Conservation (phyloP, 345 rosid species). For the Hypericum perforatum region DNA sequence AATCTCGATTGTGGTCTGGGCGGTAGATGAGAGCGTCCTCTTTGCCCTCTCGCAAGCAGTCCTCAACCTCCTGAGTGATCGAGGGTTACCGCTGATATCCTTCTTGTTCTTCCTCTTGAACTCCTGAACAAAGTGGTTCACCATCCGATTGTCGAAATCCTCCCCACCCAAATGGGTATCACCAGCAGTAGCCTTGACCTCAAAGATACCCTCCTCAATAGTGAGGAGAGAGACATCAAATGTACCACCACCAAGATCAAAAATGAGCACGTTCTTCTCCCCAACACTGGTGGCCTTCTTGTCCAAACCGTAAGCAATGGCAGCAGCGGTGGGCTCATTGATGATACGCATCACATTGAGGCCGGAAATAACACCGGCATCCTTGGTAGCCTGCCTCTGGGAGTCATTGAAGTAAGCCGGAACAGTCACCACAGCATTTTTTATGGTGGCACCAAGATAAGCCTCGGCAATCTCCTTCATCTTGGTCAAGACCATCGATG, state of each 20-base stretch:
- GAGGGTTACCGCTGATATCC: conserved; percentile 26
- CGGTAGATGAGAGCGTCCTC: conserved; percentile 42
- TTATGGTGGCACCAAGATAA: conserved; percentile 13
- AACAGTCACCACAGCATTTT: conserved; percentile 24
- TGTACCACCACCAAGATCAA: conserved; percentile 25
- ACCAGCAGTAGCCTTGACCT: conserved; percentile 23
- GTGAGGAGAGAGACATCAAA: conserved; percentile 22
- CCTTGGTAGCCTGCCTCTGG: conserved; percentile 25
- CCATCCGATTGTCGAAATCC: conserved; percentile 28
- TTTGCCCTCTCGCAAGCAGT: conserved; percentile 43
- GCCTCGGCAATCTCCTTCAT: conserved; percentile 30
- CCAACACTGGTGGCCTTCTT: conserved; percentile 27
- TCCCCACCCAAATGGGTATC: conserved; percentile 27
- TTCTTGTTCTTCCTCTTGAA: conserved; percentile 37
- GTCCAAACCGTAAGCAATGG: conserved; percentile 27
- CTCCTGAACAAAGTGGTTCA: conserved; percentile 39
- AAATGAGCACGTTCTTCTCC: conserved; percentile 24
- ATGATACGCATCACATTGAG: conserved; percentile 25
- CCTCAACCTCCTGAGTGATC: conserved; percentile 40
- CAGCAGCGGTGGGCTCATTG: conserved; percentile 25
- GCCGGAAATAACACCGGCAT: conserved; percentile 22
- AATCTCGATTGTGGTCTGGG: conserved; percentile 40
- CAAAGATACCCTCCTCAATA: conserved; percentile 25
- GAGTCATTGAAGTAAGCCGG: conserved; percentile 29
- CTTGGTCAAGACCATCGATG: conserved; percentile 26